phyloP scores from a whole-genome alignment of 257 asterid species.

The Rubia yunnanensis region DNA sequence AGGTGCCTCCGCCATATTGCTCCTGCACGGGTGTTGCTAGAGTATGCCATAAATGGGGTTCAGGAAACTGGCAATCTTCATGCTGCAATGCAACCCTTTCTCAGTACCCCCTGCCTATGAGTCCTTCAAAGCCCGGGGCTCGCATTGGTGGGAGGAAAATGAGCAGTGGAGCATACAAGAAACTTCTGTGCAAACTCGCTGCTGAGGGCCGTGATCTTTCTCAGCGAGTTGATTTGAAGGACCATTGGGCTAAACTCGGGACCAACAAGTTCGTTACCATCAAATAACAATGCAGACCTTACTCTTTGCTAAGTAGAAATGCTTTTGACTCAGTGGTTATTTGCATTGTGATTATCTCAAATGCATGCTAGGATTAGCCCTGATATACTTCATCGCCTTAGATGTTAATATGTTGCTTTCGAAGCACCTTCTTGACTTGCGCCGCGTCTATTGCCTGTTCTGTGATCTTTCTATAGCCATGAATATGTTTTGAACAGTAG shows the following conservation, averaged over 20 bases:
- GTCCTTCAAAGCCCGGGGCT: conserved; percentile 24
- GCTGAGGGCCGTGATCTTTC: conserved; percentile 32
- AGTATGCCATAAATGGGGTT: conserved; percentile 29
- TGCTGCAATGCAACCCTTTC: conserved; percentile 32
- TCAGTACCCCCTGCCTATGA: conserved; percentile 32
- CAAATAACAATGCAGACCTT: conserved; percentile 12
- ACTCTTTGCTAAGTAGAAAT: neutral
- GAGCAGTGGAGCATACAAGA: conserved; percentile 27
- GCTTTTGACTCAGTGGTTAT: neutral
- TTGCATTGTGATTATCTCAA: neutral
- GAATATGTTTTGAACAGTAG: no score
- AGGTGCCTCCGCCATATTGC: conserved; percentile 31
- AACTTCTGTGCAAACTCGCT: conserved; percentile 28
- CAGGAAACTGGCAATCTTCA: conserved; percentile 33
- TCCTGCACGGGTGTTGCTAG: conserved; percentile 33
- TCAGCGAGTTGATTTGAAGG: conserved; percentile 26
- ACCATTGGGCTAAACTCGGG: conserved; percentile 33
- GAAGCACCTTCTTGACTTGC: neutral
- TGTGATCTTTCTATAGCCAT: neutral
- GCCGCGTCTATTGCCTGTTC: neutral
- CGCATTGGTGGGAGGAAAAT: conserved; percentile 31
- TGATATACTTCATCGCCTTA: neutral
- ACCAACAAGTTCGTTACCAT: conserved; percentile 28
- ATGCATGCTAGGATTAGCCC: neutral
- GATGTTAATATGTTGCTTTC: neutral